Evolutionary conservation across 2,329 filamentous ascomycete genomes (phyloP).

Genomic region (Scortechinia acanthostroma): DNA sequence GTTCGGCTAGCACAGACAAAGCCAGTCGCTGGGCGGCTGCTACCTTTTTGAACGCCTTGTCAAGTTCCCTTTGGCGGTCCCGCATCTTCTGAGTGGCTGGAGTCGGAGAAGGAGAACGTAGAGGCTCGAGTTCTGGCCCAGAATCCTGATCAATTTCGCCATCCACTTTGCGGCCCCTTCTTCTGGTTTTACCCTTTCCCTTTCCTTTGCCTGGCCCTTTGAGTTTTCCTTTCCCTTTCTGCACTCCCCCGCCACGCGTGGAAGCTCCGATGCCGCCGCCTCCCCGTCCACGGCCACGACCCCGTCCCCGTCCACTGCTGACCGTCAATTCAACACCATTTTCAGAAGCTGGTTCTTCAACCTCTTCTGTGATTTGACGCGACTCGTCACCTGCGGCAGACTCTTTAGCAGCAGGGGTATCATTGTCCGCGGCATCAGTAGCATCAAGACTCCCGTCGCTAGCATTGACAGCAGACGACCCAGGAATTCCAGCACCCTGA

Average conservation of each 20-base stretch:
- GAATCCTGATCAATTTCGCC: too few relatives aligned
- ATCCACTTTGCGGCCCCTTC: slow-evolving; percentile 6
- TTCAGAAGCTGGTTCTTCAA: slow-evolving; percentile 10
- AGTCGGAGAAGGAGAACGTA: slow-evolving; percentile 19
- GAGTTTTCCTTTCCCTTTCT: neutral
- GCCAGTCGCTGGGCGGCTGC: slow-evolving; percentile 27
- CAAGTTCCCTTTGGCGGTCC: slow-evolving; percentile 28
- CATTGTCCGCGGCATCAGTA: too few relatives aligned
- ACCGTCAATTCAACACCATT: slow-evolving; percentile 9
- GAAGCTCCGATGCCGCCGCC: slow-evolving; percentile 13
- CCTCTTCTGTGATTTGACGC: slow-evolving; percentile 11
- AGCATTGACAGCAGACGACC: too few relatives aligned
- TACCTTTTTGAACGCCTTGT: slow-evolving; percentile 27
- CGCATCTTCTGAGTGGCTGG: slow-evolving; percentile 24
- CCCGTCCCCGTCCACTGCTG: slow-evolving; percentile 18
- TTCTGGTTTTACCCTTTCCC: neutral
- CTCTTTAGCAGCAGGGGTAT: slow-evolving; percentile 7
- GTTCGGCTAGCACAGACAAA: slow-evolving; percentile 24
- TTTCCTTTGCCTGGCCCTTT: neutral
- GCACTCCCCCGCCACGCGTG: slow-evolving; percentile 9
- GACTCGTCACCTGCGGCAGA: slow-evolving; percentile 8
- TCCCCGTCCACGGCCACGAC: slow-evolving; percentile 17
- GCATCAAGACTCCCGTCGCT: too few relatives aligned
- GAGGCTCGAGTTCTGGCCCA: neutral
- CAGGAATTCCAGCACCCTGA: too few relatives aligned